Conservation (phyloP, 2,329 filamentous ascomycete species). For the Lanzia echinophila region DNA sequence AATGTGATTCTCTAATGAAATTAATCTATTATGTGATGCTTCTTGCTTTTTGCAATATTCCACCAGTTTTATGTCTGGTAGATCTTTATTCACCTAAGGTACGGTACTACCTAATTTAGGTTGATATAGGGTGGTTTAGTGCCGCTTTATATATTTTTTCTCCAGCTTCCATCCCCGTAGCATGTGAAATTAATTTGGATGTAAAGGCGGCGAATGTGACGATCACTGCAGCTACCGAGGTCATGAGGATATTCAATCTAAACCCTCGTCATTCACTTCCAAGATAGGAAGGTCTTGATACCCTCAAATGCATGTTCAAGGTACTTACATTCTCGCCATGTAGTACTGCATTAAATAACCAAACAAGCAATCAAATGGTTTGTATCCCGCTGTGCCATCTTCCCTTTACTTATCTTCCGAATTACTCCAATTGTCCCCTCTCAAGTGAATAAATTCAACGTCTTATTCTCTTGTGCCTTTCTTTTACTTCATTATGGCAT, state of each 20-base stretch:
- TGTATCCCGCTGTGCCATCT: background rate
- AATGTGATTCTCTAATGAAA: too few relatives aligned
- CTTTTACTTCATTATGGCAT: background rate
- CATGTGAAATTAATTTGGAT: too few relatives aligned
- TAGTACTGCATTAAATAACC: constrained; percentile 1
- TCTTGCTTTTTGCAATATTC: too few relatives aligned
- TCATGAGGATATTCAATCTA: background rate
- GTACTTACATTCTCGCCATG: background rate
- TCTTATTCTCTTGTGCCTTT: background rate
- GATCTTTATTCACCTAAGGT: too few relatives aligned
- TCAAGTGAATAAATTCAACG: background rate
- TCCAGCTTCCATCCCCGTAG: background rate
- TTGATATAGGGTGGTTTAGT: background rate
- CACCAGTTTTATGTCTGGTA: too few relatives aligned
- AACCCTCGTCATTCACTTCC: background rate
- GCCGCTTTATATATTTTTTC: background rate
- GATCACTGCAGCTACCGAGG: background rate
- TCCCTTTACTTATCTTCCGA: background rate
- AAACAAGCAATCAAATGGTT: background rate
- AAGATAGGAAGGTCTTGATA: background rate
- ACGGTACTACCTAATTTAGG: too few relatives aligned
- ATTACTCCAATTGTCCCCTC: background rate
- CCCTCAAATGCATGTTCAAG: background rate
- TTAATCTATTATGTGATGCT: background rate
- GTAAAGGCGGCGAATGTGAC: background rate